Evolutionary conservation across 495 filamentous ascomycete species (phyloP).

Genomic region (Neurospora africana): DNA sequence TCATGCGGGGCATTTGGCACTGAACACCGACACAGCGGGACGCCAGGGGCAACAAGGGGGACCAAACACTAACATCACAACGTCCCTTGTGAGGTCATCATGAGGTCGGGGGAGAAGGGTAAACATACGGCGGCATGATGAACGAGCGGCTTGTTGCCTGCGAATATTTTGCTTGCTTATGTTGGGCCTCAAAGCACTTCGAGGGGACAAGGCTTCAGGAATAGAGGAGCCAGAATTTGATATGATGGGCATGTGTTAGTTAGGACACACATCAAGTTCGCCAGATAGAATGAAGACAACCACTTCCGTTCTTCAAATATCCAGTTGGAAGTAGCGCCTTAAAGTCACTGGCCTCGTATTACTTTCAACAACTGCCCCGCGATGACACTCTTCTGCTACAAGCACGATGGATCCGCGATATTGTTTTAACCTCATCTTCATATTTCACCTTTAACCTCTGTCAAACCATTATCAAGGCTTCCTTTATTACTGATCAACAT

Average conservation of each 20-base stretch:
- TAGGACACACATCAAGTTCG: not conserved
- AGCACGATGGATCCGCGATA: not conserved
- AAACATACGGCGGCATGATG: not conserved
- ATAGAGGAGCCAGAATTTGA: not conserved
- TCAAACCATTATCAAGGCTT: not conserved
- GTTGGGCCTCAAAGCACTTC: not conserved
- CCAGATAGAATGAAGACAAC: not conserved
- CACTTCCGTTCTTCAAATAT: not conserved
- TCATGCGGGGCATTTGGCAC: not conserved
- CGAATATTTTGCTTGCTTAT: not conserved
- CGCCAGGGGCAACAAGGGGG: not conserved
- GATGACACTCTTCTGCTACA: not conserved
- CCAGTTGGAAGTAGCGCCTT: not conserved
- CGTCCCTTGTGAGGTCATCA: not conserved
- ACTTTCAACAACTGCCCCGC: not conserved
- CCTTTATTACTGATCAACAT: not conserved
- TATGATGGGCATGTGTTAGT: not conserved
- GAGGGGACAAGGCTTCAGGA: not conserved
- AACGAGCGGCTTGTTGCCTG: not conserved
- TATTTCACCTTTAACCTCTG: not conserved
- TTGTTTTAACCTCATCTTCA: not conserved
- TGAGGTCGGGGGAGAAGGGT: not conserved
- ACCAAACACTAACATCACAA: not conserved
- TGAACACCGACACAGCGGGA: not conserved
- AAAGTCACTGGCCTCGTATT: not conserved